Evolutionary conservation across 1,139 yeast genomes (phyloP).

Genomic region (Yamadazyma sp.): DNA sequence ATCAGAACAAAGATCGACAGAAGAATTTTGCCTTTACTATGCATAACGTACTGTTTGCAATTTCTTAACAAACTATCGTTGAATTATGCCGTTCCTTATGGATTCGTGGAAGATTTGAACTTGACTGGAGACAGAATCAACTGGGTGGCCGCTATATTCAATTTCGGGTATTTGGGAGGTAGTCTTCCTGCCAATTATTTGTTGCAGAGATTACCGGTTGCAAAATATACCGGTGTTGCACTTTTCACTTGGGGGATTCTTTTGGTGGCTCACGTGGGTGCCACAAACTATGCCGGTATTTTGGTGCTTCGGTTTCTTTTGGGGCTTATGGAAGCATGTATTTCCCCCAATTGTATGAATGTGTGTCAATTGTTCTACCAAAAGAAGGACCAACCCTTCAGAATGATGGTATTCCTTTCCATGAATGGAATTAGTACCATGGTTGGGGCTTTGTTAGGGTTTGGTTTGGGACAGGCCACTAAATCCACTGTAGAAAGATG

Average conservation of each 20-base stretch:
- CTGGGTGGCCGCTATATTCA: conserved; percentile 64
- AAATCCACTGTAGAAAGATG: conserved; percentile 21
- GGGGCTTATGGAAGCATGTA: conserved; percentile 37
- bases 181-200: conserved; percentile 54
- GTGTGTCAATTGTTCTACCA: conserved; percentile 23
- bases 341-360: conserved; percentile 33
- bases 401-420: conserved; percentile 31
- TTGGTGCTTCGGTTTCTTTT: conserved; percentile 48
- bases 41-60: conserved; percentile 48
- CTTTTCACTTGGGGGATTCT: conserved; percentile 53
- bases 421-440: conserved; percentile 32
- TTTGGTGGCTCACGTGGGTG: conserved; percentile 49
- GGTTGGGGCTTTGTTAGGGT: conserved; percentile 31
- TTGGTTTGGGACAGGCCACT: conserved; percentile 34
- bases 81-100: conserved; percentile 32
- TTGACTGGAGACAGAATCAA: conserved; percentile 24
- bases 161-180: conserved; percentile 51
- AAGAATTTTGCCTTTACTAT: conserved; percentile 43
- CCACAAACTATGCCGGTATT: conserved; percentile 44
- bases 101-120: conserved; percentile 23
- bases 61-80: conserved; percentile 50
- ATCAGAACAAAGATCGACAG: conserved; percentile 41
- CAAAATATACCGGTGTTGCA: conserved; percentile 46
- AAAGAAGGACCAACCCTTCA: conserved; percentile 32
- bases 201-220: conserved; percentile 54